Base-by-base conservation (phyloP, 495 filamentous ascomycete species). In the Choiromyces venosus region DNA sequence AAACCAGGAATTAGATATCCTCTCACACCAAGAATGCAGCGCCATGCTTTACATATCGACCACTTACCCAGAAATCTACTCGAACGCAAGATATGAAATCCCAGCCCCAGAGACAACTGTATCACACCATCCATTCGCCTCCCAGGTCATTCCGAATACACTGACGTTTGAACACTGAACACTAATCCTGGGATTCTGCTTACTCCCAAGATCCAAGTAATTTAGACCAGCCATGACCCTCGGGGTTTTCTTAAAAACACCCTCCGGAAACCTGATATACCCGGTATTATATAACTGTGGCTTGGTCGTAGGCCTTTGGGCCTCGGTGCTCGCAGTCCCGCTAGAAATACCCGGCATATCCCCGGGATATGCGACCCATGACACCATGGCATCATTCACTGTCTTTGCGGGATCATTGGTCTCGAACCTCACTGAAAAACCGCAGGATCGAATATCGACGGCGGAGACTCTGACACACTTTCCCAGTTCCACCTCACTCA, bases 221-320 rank as follows among this genome's bases (percentile, higher is more conserved):
- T 72, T 67, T 16, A 72, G 19, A 8, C 40, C 70, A 33, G 67
- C 4, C 7, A 72, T 37, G 4, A 56, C 18, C 21, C 38, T 35
- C 37, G 70, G 70, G 35, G 64, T 29, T 10, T 25, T 21, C 25
- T 35, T 35, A 44, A 72, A 72, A 19, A 36, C 21, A 7, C 37
- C n/a, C 21, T 21, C 61, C 29, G 37, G 38, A n/a, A 72, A 72
- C 29, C n/a, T 37, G 4, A 25, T 14, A 36, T 52, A 46, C 12
- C 35, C 64, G 33, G 64, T 68, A 35, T 73, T 68, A n/a, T 38
- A 73, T 46, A 68, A 37, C 35, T 73, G 71, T 7, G 71, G 71
- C 5, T 19, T 9, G 21, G 8, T 3, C 33, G 18, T 9, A n/a
- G 65, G 21, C 29, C 65, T 35, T 10, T 56, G 36, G 38, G 56